Percentiles rank a stretch among this genome's conserved stretches.
Conservation (phyloP, 129 eudicot species). For the Cynara cardunculus region DNA sequence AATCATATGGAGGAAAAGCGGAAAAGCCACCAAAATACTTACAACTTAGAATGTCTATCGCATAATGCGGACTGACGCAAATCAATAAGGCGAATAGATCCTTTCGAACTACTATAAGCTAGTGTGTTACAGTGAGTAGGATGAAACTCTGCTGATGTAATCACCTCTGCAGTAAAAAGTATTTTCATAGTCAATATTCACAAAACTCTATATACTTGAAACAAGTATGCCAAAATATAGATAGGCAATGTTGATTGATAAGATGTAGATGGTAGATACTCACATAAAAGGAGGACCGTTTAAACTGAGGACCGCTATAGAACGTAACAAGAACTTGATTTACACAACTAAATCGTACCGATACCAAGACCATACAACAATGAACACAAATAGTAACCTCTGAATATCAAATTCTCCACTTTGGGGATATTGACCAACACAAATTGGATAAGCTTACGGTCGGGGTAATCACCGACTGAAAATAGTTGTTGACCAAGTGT, state of each 20-base stretch:
- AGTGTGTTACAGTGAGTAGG: constrained; percentile 90
- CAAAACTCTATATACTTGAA: background rate
- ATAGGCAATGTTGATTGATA: background rate
- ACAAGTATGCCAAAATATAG: background rate
- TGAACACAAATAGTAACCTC: background rate
- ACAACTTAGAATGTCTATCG: constrained; percentile 90
- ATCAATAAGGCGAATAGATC: constrained; percentile 96
- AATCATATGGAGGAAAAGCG: background rate
- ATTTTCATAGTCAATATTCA: background rate
- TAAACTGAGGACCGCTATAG: background rate
- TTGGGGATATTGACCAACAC: background rate
- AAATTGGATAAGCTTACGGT: background rate
- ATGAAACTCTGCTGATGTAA: constrained; percentile 98
- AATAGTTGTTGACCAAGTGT: background rate
- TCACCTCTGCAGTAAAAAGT: constrained; percentile 70
- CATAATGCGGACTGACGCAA: constrained; percentile 97
- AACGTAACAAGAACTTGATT: background rate
- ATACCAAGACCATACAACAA: background rate
- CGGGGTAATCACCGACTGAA: background rate
- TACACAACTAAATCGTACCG: background rate
- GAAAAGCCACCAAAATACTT: constrained; percentile 38
- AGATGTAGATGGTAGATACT: background rate
- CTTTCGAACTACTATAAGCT: constrained; percentile 98
- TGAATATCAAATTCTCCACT: background rate
- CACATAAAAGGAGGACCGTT: background rate